Evolutionary conservation across 2,329 filamentous ascomycete genomes (phyloP), one percentile per base, ranked within the genome.

Genomic region (Fusarium sterilihyphosum): DNA sequence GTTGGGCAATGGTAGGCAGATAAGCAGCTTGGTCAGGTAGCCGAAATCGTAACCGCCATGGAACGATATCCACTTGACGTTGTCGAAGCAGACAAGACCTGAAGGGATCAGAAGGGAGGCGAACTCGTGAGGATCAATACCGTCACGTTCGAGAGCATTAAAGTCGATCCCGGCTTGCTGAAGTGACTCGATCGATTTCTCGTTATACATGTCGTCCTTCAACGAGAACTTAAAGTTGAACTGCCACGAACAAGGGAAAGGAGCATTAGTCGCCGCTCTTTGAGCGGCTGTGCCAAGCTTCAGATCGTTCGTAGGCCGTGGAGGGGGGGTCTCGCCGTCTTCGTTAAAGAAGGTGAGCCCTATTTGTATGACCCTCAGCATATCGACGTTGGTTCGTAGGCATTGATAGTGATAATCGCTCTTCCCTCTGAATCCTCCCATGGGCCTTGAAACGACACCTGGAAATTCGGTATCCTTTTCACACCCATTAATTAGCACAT

Each of bases 381-480:
- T 91, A 81, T 99, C 96, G 79, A 99, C 96, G 81, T 99, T 99
- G 78, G 95, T 97, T 71, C 96, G 93, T 53, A 99, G 88, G 70
- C 96, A 98, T 86, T 99, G 96, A 84, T 99, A 99, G 82, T 99
- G 96, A 81, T 99, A 99, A 79, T 98, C 96, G 75, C 95, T 96
- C 85, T 98, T 98, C 67, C 94, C 96, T 68, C 93, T 91, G 83
- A 99, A 99, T 64, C 93, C 91, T 56, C 96, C 96, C 88, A 99
- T 98, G 5, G 96, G 96, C 76, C 96, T 91, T 33, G 96, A 94
- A 61, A 99, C 96, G 61, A 99, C 95, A 65, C 96, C 96, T n/a
- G 96, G 96, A 78, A 99, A 99, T 82, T 98, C 96, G 31, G 96
- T 98, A 82, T 99, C 96, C 95, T 98, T 81, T 59, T 73, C 64